Base-by-base conservation (phyloP, 345 rosid genomes). In the Excoecaria cochinchinensis region DNA sequence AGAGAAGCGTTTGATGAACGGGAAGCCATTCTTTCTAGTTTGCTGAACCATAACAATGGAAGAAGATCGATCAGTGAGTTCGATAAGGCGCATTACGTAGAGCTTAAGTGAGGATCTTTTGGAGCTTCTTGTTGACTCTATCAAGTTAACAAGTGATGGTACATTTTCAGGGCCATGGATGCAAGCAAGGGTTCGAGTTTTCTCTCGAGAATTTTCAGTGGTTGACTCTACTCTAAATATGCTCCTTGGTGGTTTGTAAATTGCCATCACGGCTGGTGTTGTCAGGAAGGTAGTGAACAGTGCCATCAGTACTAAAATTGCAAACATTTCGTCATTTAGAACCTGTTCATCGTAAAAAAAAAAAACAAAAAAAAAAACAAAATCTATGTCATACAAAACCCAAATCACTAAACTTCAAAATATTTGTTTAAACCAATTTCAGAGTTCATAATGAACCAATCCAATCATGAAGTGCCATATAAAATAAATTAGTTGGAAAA, bases 41-140 rank as follows among this genome's bases (percentile, higher is more conserved):
- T 88, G 78, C 69, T 87, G 97, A 64, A 84, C 90, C 95, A 86
- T 88, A 58, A 90, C 77, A 71, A 94, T 90, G 7, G 98, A 89
- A 3, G 97, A 90, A 22, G 93, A 76, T 1, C 98, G 91, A 64
- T 92, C 96, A 0, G 94, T 91, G 79, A 94, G 89, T 79, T 92
- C 91, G n/a, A 94, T 87, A 0, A 94, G 88, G 86, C 86, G 97
- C 92, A 90, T 88, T 24, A 86, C 79, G 64, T 78, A 91, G 68
- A 93, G 89, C 72, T 91, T 91, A 68, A 93, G 87, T 19, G 67
- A 72, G 69, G 87, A 85, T n/a, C 71, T 86, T 46, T 88, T 86
- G 59, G 89, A 86, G 83, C 89, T 87, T 72, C 91, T 79, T 2
- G 81, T 86, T 52, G 95, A 81, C 69, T 93, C 97, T 14, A 93